These are phyloP conservation scores for Pontederia crassipes DNA, from an alignment of 176 grass and related monocot genomes.

Conservation along the genomic window DNA sequence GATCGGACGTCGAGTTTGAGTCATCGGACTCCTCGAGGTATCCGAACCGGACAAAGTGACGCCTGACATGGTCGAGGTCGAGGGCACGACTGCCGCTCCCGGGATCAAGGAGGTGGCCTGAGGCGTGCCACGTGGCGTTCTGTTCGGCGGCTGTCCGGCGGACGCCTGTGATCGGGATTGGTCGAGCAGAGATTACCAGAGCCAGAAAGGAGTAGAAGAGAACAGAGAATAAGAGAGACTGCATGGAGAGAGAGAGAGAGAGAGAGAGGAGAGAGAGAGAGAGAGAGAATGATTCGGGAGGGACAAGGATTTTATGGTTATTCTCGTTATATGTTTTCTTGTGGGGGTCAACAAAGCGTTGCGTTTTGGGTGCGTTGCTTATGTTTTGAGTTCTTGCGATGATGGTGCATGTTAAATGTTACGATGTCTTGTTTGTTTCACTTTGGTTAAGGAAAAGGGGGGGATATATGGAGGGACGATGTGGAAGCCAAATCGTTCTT, in stretches of 20 bases:
- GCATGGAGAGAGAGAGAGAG: not conserved
- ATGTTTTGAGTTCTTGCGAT: not conserved
- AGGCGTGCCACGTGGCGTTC: slow-evolving; percentile 36
- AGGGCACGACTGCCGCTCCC: slow-evolving; percentile 37
- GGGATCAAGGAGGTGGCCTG: slow-evolving; percentile 46
- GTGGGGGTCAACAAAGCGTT: not conserved
- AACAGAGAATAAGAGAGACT: not conserved
- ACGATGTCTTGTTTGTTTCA: not conserved
- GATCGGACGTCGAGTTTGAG: slow-evolving; percentile 26
- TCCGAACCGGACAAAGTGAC: slow-evolving; percentile 63
- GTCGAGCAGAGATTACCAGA: not conserved
- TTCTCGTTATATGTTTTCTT: not conserved
- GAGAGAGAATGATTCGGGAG: not conserved
- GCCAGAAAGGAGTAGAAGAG: not conserved
- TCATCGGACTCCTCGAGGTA: slow-evolving; percentile 31
- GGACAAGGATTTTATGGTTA: not conserved
- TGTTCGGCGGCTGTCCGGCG: not conserved
- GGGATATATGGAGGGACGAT: too few species aligned
- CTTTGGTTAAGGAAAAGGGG: not conserved
- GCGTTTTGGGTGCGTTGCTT: not conserved
- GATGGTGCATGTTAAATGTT: not conserved
- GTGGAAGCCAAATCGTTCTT: not conserved
- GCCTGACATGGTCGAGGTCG: slow-evolving; percentile 54
- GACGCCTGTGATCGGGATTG: not conserved
- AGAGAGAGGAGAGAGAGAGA: not conserved